Base-by-base conservation (phyloP, 2,329 filamentous ascomycete species). In the Graphilbum ipis-grandicollis region DNA sequence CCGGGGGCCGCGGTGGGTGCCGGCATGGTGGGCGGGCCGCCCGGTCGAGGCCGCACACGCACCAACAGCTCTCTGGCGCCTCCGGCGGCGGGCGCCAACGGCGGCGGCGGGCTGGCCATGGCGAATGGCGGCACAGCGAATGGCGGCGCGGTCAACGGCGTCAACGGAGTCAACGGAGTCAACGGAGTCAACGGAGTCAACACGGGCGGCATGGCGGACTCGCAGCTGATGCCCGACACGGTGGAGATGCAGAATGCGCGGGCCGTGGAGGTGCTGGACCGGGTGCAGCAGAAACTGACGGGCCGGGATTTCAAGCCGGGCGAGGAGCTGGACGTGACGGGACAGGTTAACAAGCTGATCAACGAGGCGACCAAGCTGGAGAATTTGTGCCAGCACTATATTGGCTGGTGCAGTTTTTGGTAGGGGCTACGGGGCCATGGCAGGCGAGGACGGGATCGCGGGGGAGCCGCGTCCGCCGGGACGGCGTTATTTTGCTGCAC, bases 371-470 rank as follows among this genome's bases (percentile, higher is more conserved):
- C 90, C 7, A 94, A 90, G 52, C 65, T 96, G 48, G 90, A 96
- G 68, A 96, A 96, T 55, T 63, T 98, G 43, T 98, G 90, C 55
- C 90, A 96, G 65, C 90, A 96, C 62, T 98, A 94, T 56, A 93
- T 96, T 49, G 90, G 90, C 44, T 96, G 88, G 88, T 96, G 88
- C 60, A 92, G 83, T 58, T 96, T 94, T 68, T 96, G 88, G 88
- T 96, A n/a, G n/a, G n/a, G n/a, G n/a, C n/a, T n/a, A n/a, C n/a
- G n/a, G n/a, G n/a, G n/a, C n/a, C n/a, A n/a, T n/a, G n/a, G n/a
- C n/a, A n/a, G n/a, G n/a, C n/a, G n/a, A n/a, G n/a, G n/a, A n/a
- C n/a, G n/a, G n/a, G n/a, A n/a, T n/a, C n/a, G n/a, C n/a, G n/a
- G n/a, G n/a, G n/a, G n/a, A n/a, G n/a, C n/a, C n/a, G 9, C 14